These are phyloP conservation scores for Termitomyces sp. DNA, from an alignment of 768 basidiomycete genomes.

Conservation along the genomic window DNA sequence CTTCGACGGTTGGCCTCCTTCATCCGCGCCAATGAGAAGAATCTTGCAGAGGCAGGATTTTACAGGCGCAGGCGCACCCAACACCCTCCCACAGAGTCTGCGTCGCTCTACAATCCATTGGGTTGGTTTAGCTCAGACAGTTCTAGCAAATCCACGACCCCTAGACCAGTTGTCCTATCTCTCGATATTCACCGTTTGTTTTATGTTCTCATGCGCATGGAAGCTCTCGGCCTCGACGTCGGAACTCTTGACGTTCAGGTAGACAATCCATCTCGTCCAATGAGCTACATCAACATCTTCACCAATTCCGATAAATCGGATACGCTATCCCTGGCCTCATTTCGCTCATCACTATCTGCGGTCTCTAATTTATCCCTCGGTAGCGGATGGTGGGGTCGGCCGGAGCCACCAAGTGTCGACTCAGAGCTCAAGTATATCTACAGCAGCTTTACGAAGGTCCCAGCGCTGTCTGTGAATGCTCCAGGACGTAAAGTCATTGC, in stretches of 20 bases:
- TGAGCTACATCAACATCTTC: slow-evolving; percentile 64
- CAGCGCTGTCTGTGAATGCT: slow-evolving; percentile 63
- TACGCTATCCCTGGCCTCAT: slow-evolving; percentile 64
- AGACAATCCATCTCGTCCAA: slow-evolving; percentile 68
- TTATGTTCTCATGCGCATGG: slow-evolving; percentile 83
- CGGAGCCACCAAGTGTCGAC: slow-evolving; percentile 55
- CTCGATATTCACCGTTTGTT: slow-evolving; percentile 81
- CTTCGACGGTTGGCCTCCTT: slow-evolving; percentile 63
- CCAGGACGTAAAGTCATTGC: slow-evolving; percentile 60
- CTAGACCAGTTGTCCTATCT: slow-evolving; percentile 57
- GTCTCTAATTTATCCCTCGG: slow-evolving; percentile 75
- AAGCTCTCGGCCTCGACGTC: slow-evolving; percentile 70
- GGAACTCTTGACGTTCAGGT: slow-evolving; percentile 78
- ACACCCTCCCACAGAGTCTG: slow-evolving; percentile 21
- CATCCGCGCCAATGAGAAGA: slow-evolving; percentile 66
- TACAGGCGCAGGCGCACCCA: slow-evolving; percentile 42
- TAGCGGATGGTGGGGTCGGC: slow-evolving; percentile 63
- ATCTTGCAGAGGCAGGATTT: slow-evolving; percentile 61
- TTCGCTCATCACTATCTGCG: slow-evolving; percentile 70
- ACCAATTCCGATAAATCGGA: slow-evolving; percentile 59
- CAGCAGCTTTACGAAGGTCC: slow-evolving; percentile 87
- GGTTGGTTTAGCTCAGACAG: slow-evolving; percentile 48
- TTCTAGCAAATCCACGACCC: slow-evolving; percentile 23
- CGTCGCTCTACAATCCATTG: slow-evolving; percentile 53
- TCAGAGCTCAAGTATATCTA: slow-evolving; percentile 80